A percentile compares a stretch with the other conserved stretches of the same genome.
phyloP scores from a whole-genome alignment of 495 filamentous ascomycete species.

The Halenospora varia region DNA sequence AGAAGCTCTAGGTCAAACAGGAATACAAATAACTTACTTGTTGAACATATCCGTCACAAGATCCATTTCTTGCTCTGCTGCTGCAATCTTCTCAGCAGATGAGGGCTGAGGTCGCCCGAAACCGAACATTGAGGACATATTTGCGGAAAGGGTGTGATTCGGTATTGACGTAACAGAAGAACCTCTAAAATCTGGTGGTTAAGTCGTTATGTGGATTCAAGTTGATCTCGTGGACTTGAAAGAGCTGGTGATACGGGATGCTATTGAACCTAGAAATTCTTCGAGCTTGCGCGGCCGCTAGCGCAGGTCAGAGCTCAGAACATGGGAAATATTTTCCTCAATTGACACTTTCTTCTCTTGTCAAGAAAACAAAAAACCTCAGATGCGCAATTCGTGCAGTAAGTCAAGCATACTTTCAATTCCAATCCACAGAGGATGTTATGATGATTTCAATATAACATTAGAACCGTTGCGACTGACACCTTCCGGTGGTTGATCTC shows the following conservation, averaged over 20 bases:
- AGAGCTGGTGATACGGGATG: constrained; percentile 2
- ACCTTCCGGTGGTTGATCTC: constrained; percentile 58
- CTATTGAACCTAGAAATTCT: constrained; percentile 4
- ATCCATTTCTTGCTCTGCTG: constrained; percentile 90
- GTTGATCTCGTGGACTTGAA: too few relatives aligned
- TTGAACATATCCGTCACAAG: constrained; percentile 96
- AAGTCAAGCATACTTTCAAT: not conserved
- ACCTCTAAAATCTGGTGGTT: too few relatives aligned
- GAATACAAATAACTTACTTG: too few relatives aligned
- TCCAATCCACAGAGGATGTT: constrained; percentile 8
- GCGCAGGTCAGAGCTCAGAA: not conserved
- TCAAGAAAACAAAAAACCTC: too few relatives aligned
- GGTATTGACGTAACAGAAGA: not conserved
- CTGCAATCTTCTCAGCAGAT: constrained; percentile 92
- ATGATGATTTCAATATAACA: constrained; percentile 45
- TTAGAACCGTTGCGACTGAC: constrained; percentile 98
- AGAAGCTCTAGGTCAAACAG: too few relatives aligned
- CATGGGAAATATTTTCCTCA: not conserved
- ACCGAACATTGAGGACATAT: constrained; percentile 85
- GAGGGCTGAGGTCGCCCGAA: constrained; percentile 86
- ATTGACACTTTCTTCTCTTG: too few relatives aligned
- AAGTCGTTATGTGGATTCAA: too few relatives aligned
- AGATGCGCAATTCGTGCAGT: not conserved
- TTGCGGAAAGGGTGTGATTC: constrained; percentile 29
- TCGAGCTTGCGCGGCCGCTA: constrained; percentile 20